Percentiles rank a stretch among this genome's conserved stretches.
Evolutionary conservation across 1,284 basidiomycete genomes (phyloP).

Genomic region (Ustilago curta): DNA sequence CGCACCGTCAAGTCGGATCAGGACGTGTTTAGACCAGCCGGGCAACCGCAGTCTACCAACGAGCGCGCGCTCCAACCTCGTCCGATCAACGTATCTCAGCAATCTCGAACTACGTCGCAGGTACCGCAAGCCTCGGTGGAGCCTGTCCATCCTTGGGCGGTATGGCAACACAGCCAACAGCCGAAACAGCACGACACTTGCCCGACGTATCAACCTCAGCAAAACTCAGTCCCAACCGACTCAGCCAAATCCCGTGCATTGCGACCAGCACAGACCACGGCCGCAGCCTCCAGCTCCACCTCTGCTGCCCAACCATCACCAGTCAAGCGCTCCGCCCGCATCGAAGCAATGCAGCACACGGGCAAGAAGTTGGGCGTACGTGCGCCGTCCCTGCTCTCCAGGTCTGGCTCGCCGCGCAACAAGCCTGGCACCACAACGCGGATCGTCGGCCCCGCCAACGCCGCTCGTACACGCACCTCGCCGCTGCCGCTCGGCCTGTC

Average conservation of each 20-base stretch:
- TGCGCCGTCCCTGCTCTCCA: constrained; percentile 23
- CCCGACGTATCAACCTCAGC: background rate
- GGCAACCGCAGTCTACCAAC: background rate
- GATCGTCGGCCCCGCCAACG: background rate
- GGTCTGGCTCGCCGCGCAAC: constrained; percentile 26
- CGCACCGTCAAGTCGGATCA: constrained; percentile 44
- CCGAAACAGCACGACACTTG: background rate
- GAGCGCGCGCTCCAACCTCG: constrained; percentile 17
- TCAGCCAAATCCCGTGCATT: background rate
- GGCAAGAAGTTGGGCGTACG: constrained; percentile 44
- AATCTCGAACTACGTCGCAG: too few relatives aligned
- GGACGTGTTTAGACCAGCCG: constrained; percentile 29
- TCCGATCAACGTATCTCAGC: constrained; percentile 14
- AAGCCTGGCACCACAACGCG: constrained; percentile 7
- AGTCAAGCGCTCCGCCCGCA: constrained; percentile 41
- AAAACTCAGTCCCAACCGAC: background rate
- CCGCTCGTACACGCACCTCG: constrained; percentile 6
- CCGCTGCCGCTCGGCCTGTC: constrained; percentile 37
- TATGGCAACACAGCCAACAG: constrained; percentile 4
- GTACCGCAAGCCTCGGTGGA: background rate
- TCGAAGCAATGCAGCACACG: constrained; percentile 46
- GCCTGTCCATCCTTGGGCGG: background rate
- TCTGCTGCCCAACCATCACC: constrained; percentile 20
- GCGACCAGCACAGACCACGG: background rate
- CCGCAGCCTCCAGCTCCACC: background rate